A percentile compares a stretch with the other conserved stretches of the same genome.
Conservation (phyloP, 2,329 filamentous ascomycete species). For the Hysterium pulicare region DNA sequence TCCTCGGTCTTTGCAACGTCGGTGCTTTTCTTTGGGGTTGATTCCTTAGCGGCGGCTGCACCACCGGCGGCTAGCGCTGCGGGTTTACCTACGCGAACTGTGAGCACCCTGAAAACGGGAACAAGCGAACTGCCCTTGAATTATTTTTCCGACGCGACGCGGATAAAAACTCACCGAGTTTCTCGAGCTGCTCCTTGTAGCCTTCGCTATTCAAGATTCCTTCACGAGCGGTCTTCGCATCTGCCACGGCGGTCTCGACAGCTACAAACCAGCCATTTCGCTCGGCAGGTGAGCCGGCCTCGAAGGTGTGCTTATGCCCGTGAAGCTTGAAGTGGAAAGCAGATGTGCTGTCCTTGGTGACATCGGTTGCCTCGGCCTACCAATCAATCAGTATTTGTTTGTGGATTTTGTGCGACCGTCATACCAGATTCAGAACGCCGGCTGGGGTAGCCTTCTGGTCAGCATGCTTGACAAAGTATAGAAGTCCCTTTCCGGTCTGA, state of each 20-base stretch:
- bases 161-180: constrained; percentile 53
- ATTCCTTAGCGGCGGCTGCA: constrained; percentile 39
- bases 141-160: constrained; percentile 18
- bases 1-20: constrained; percentile 42
- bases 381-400: constrained; percentile 30
- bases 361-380: constrained; percentile 65
- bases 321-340: constrained; percentile 85
- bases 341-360: constrained; percentile 69
- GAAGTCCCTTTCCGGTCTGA: constrained; percentile 90
- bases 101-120: constrained; percentile 34
- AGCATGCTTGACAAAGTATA: constrained; percentile 84
- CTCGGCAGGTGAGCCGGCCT: constrained; percentile 70
- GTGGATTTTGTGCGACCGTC: constrained; percentile 25
- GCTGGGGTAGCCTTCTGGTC: constrained; percentile 77
- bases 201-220: constrained; percentile 72
- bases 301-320: constrained; percentile 91
- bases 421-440: constrained; percentile 81
- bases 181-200: constrained; percentile 84
- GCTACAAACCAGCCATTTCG: constrained; percentile 90
- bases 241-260: constrained; percentile 75
- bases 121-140: constrained; percentile 23
- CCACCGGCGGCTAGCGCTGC: constrained; percentile 35
- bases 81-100: constrained; percentile 38
- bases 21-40: constrained; percentile 46
- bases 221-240: constrained; percentile 78